These are phyloP conservation scores for Colletotrichum trifolii DNA, from an alignment of 2,329 filamentous ascomycete genomes.

Conservation along the genomic window DNA sequence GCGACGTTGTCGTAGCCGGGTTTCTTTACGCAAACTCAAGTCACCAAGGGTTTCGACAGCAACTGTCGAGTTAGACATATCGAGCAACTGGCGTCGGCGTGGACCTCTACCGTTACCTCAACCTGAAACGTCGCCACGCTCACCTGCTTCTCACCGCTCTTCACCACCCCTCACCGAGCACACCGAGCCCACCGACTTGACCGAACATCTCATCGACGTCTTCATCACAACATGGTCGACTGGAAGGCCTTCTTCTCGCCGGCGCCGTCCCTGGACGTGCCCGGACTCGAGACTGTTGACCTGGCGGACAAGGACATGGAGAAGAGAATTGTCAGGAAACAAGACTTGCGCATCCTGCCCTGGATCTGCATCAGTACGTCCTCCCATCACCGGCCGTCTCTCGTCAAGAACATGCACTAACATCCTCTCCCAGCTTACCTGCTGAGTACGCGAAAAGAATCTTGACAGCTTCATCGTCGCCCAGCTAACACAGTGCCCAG, in stretches of 20 bases:
- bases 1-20: too few species aligned
- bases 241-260: constrained; percentile 35
- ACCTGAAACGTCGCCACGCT: too few species aligned
- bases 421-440: constrained; percentile 39
- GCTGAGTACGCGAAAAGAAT: constrained; percentile 39
- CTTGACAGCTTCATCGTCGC: too few species aligned
- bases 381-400: too few species aligned
- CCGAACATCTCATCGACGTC: too few species aligned
- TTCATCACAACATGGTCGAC: constrained; percentile 29
- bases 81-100: too few species aligned
- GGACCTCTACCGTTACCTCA: too few species aligned
- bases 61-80: not conserved
- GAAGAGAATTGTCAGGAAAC: constrained; percentile 46
- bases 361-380: constrained; percentile 43
- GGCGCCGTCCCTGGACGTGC: constrained; percentile 46
- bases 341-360: constrained; percentile 46
- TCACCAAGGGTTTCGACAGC: constrained; percentile 2
- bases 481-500: constrained; percentile 19
- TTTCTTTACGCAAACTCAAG: not conserved
- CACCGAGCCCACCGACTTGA: not conserved
- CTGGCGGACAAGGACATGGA: constrained; percentile 49
- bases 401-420: constrained; percentile 7
- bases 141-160: not conserved
- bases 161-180: constrained; percentile 17
- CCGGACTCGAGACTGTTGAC: constrained; percentile 47